Evolutionary conservation across 371 early-diverging fungal species (phyloP), one percentile per base, ranked within the genome.

Genomic region (Dichotomocladium elegans): DNA sequence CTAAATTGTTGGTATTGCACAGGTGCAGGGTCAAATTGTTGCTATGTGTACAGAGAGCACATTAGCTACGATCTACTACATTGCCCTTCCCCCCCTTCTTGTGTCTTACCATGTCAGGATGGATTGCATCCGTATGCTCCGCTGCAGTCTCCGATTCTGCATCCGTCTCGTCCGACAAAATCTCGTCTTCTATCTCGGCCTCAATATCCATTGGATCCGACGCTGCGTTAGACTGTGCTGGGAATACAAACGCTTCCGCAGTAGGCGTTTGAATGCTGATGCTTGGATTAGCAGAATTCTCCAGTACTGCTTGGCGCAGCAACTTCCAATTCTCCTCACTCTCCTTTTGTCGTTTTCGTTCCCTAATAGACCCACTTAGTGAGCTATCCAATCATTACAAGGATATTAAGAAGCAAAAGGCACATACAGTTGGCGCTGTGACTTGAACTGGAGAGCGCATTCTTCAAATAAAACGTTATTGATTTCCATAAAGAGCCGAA

Each of bases 401-500:
- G 25, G 21, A 6, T 17, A 29, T 30, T 14, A 21, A 4, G 4
- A 17, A 37, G 21, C 10, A 37, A 22, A 10, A 37, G 24, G 26
- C 17, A 70, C 87, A 63, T 82, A 93, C 92, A 81, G 57, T 77
- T 92, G 92, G 12, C 91, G 79, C 30, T 82, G 85, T 26, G 78
- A 82, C 63, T 90, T 91, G 75, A 88, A 92, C 57, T 88, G 85
- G 64, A 83, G 86, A 7, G 89, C 89, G 67, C 92, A 94, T 49
- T 91, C 87, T 50, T 97, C 96, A 74, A 95, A 96, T 34, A 97
- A 71, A 54, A 87, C 85, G 17, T 94, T 94, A 63, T 90, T 89
- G 37, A 93, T 92, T 49, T 94, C 92, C 91, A 96, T 95, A 64
- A 94, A 96, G 37, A 94, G 80, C 58, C 93, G 94, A 37, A 96